Evolutionary conservation across 2,329 filamentous ascomycete species (phyloP), one percentile per base, ranked within the genome.

Genomic region (Colletotrichum lindemuthianum): DNA sequence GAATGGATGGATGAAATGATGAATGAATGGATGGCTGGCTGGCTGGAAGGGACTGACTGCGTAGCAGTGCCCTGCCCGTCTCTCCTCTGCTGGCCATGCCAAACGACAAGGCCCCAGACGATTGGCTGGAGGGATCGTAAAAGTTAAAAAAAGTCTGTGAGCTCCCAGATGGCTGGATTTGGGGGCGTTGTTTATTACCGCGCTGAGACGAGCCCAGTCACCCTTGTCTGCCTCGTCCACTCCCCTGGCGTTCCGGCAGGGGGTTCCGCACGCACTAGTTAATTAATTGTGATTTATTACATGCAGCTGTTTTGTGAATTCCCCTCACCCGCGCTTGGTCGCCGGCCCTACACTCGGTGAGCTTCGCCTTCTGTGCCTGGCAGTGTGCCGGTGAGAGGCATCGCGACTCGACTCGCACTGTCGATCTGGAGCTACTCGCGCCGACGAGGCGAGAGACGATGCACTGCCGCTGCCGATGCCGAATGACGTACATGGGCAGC

Each of bases 141-240:
- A 65, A 63, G 58, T 63, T 64, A 64, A 66, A 66, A 59, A 63
- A 54, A 53, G 37, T 64, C 53, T 64, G 63, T 58, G 59, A 63
- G 59, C 59, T 59, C 48, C 61, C 61, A 65, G 61, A 65, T 61
- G 58, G 63, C 58, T 61, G 63, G 63, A 63, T 65, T 65, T 63
- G 63, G 63, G 63, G 63, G 63, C 51, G 52, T 66, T 59, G 52
- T 66, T 64, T 66, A 66, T 66, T 64, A 64, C 63, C 49, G 49
- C 59, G 60, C 51, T 65, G 51, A 65, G 58, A 65, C 63, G 52
- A 61, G 63, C 41, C 63, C 51, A n/a, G 39, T 12, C 8, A 56
- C 47, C 63, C 63, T 63, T 47, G 58, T 61, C 59, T 16, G 52
- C 52, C 15, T 24, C 45, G 15, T 52, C 51, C 63, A 47, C 58